phyloP scores from a whole-genome alignment of 306 rosid species.

The Abrus pulchellus region DNA sequence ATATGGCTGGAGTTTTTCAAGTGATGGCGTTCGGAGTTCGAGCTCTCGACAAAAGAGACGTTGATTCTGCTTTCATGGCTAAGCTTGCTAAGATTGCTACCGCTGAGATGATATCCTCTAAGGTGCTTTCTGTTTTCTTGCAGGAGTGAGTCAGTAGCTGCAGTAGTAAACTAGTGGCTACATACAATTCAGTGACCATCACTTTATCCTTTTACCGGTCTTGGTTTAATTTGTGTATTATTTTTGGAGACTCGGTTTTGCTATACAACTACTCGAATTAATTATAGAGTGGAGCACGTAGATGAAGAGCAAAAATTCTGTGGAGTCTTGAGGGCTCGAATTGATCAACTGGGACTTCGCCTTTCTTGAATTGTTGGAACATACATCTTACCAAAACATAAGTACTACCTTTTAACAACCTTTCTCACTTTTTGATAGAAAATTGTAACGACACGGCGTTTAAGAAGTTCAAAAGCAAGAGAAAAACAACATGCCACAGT shows the following conservation, averaged over 20 bases:
- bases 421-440: background rate
- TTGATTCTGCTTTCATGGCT: slow-evolving; percentile 78
- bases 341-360: background rate
- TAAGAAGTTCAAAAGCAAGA: background rate
- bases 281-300: slow-evolving; percentile 21
- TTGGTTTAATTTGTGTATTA: background rate
- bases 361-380: background rate
- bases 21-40: slow-evolving; percentile 92
- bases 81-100: slow-evolving; percentile 96
- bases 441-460: background rate
- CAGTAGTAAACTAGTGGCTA: background rate
- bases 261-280: background rate
- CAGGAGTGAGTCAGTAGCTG: slow-evolving; percentile 17
- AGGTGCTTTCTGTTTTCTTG: slow-evolving; percentile 62
- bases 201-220: background rate
- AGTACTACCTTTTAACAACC: background rate
- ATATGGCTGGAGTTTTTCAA: slow-evolving; percentile 95
- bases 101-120: slow-evolving; percentile 85
- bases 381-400: background rate
- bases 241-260: background rate
- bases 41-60: slow-evolving; percentile 70
- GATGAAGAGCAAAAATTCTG: background rate
- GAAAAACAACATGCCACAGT: background rate
- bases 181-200: slow-evolving; percentile 1
- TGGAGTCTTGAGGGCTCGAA: background rate